Conservation (phyloP, 495 filamentous ascomycete species). For the Aspergillus diversus region DNA sequence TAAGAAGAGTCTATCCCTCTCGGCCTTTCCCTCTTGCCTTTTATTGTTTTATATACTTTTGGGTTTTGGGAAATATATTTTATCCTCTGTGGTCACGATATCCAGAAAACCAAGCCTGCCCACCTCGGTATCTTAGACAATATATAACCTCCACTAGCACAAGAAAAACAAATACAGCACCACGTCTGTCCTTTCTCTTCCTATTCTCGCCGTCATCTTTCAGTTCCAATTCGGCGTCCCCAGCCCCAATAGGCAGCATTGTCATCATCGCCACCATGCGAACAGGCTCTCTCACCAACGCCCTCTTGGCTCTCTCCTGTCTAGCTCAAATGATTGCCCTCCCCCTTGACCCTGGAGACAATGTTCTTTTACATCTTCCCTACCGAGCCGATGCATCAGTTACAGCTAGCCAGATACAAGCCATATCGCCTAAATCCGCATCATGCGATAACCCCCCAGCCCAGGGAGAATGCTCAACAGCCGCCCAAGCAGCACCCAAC, state of each 20-base stretch:
- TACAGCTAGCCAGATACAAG: conserved; percentile 49
- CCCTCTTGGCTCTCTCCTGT: conserved; percentile 1
- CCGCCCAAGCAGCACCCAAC: conserved; percentile 61
- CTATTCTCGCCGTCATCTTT: no score
- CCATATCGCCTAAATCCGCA: conserved; percentile 49
- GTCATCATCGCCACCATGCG: not conserved
- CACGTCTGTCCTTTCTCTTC: no score
- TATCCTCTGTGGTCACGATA: no score
- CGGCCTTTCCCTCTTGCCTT: not conserved
- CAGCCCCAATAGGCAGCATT: no score
- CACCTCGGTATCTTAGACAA: no score
- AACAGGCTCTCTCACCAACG: no score
- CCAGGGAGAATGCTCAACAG: conserved; percentile 68
- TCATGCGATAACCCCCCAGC: conserved; percentile 23
- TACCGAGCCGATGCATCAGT: conserved; percentile 18
- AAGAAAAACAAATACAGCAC: no score
- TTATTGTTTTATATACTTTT: not conserved
- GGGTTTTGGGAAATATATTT: no score
- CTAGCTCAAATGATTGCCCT: not conserved
- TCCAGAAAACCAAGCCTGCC: no score
- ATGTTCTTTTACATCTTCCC: not conserved
- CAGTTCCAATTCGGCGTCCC: no score
- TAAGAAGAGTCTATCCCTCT: conserved; percentile 4
- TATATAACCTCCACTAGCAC: no score
- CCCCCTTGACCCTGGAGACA: not conserved